Conservation (phyloP, 2,329 filamentous ascomycete species). For the Rhinocladiella similis region DNA sequence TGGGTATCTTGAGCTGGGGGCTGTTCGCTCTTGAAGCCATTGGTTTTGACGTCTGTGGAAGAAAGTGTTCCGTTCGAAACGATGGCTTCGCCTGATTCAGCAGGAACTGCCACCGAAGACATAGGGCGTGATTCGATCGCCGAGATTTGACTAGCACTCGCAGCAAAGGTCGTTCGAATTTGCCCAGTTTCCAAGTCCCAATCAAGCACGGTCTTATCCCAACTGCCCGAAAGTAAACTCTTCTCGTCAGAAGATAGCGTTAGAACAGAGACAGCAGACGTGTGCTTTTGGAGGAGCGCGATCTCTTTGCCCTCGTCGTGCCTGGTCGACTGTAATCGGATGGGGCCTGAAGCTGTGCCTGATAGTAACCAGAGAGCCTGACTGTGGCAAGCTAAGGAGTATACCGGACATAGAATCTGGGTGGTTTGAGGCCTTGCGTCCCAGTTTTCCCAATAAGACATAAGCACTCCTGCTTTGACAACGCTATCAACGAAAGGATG, state of each 20-base stretch:
- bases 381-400: slow-evolving; percentile 88
- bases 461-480: slow-evolving; percentile 86
- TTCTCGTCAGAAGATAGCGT: slow-evolving; percentile 80
- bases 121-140: slow-evolving; percentile 81
- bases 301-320: slow-evolving; percentile 95
- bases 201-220: slow-evolving; percentile 92
- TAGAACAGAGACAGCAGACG: slow-evolving; percentile 87
- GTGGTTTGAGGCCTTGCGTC: slow-evolving; percentile 55
- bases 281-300: slow-evolving; percentile 75
- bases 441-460: slow-evolving; percentile 99
- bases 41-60: slow-evolving; percentile 70
- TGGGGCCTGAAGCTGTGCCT: slow-evolving; percentile 84
- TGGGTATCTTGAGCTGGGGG: slow-evolving; percentile 33
- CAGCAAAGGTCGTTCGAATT: slow-evolving; percentile 72
- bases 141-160: slow-evolving; percentile 80
- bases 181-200: slow-evolving; percentile 92
- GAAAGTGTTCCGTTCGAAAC: slow-evolving; percentile 68
- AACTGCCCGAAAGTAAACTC: slow-evolving; percentile 86
- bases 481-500: slow-evolving; percentile 98
- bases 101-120: slow-evolving; percentile 72
- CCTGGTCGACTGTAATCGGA: slow-evolving; percentile 89
- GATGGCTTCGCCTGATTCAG: slow-evolving; percentile 61
- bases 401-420: slow-evolving; percentile 69
- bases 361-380: slow-evolving; percentile 89
- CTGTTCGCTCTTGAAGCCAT: slow-evolving; percentile 47